Evolutionary conservation across 768 basidiomycete species (phyloP), one percentile per base, ranked within the genome.

Genomic region (Pholiota conissans): DNA sequence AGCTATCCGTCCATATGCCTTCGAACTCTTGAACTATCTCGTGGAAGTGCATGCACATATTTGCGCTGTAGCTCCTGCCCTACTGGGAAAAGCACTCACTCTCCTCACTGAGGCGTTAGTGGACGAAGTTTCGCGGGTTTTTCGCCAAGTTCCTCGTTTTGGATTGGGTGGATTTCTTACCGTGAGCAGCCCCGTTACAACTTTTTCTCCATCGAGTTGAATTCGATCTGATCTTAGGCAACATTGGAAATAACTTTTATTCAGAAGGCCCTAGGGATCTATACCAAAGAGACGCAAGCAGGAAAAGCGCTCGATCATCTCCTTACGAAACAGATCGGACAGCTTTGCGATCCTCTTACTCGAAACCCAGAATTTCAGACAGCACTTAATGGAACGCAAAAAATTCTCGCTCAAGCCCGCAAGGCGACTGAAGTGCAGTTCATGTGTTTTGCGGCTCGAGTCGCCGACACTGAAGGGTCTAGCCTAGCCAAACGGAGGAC

Each of bases 81-180:
- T 96, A 24, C 79, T 98, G 13, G 85, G 92, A 29, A 84, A 95
- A 8, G 85, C 86, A 9, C 75, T 98, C 34, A 84, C 84, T 56
- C 78, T 86, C 9, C 79, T 98, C 7, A 87, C 95, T 13, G 87
- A 91, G 55, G 88, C 90, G 55, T 75, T 96, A 10, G 90, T 91
- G 2, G 79, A 85, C 3, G 93, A 94, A 65, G 88, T 91, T 0
- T 76, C 95, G 29, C 79, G 77, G 7, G 89, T 86, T 71, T 96
- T 99, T 80, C 81, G 81, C 57, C 87, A 93, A 69, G 84, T 98
- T 30, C 87, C 86, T 63, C 81, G 86, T 45, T 97, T 97, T 65
- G 94, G 95, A 16, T 96, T 96, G 84, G 96, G 96, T n/a, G 97
- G 96, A 5, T 95, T 98, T 92, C 81, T 99, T 28, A 85, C 91